Evolutionary conservation across 2,329 filamentous ascomycete species (phyloP).

Genomic region (Aspergillus melleus): DNA sequence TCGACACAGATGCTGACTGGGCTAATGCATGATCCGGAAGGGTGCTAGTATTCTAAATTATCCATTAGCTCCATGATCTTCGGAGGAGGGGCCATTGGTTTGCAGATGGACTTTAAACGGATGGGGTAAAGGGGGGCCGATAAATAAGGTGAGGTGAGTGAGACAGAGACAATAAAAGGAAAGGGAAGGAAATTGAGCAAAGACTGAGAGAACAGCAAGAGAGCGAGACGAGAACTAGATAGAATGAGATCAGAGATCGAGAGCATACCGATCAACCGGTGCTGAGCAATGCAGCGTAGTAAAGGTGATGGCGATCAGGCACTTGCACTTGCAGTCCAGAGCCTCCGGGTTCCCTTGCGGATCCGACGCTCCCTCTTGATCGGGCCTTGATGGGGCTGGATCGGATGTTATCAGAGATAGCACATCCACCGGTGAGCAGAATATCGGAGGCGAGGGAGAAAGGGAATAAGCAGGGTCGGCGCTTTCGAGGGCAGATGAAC

Average conservation of each 20-base stretch:
- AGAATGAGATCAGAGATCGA: background rate
- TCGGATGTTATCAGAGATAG: conserved; percentile 5
- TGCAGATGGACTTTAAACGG: background rate
- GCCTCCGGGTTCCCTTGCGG: background rate
- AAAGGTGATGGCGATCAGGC: background rate
- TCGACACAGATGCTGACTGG: background rate
- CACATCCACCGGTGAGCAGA: background rate
- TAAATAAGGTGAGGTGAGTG: background rate
- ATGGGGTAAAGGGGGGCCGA: background rate
- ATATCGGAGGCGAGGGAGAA: background rate
- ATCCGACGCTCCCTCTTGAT: background rate
- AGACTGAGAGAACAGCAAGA: background rate
- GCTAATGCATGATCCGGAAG: conserved; percentile 15
- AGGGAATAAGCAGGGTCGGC: background rate
- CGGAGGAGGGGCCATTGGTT: background rate
- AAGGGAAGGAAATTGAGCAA: conserved; percentile 1
- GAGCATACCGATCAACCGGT: conserved; percentile 1
- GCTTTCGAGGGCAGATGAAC: background rate
- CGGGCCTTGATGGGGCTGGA: background rate
- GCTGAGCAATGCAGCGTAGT: background rate
- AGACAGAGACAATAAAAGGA: background rate
- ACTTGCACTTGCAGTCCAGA: background rate
- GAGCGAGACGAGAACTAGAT: background rate
- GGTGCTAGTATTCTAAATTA: background rate
- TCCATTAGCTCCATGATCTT: conserved; percentile 1